Evolutionary conservation across 352 stramenopile species (phyloP), one percentile per base, ranked within the genome.

Genomic region (Phytopythium kandeliae): DNA sequence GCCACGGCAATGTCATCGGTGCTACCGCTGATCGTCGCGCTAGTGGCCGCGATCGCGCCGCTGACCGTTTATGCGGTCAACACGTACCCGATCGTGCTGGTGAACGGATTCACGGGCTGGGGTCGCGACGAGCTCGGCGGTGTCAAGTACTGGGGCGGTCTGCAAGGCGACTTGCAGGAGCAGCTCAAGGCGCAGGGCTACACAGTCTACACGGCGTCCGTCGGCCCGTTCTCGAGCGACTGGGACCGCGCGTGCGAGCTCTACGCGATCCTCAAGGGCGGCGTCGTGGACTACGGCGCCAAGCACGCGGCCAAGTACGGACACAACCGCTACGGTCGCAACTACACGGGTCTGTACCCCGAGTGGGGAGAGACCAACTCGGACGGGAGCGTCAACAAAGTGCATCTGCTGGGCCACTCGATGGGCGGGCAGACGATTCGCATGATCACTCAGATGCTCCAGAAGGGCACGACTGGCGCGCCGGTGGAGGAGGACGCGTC

Each of bases 381-480:
- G 1, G 61, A 78, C 38, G 72, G 73, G 16, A 62, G 59, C 12
- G 35, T 81, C 31, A 80, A 86, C 52, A 86, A 84, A 49, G 55
- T 90, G 9, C 78, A 90, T 54, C 43, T 90, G 33, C 31, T 90
- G 6, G 79, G 79, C 17, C 79, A 88, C 74, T 84, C 69, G 31
- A 90, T 90, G 79, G 79, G 79, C 11, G 79, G 79, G 11, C 70
- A 81, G 51, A 90, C 76, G 19, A 74, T 85, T 16, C 74, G 79
- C 17, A 90, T 86, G 75, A 51, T 90, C 30, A 48, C 78, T 26
- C 69, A 88, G 41, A 40, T 90, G 33, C 67, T 90, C 4, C 58
- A 64, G 26, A 71, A 85, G 19, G 79, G 78, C n/a, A 69, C 51
- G 1, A 67, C 50, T 5, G 72, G 71, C 15, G 65, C 76, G 0